phyloP scores from a whole-genome alignment of 352 stramenopile species.

The Pythium chondricola region DNA sequence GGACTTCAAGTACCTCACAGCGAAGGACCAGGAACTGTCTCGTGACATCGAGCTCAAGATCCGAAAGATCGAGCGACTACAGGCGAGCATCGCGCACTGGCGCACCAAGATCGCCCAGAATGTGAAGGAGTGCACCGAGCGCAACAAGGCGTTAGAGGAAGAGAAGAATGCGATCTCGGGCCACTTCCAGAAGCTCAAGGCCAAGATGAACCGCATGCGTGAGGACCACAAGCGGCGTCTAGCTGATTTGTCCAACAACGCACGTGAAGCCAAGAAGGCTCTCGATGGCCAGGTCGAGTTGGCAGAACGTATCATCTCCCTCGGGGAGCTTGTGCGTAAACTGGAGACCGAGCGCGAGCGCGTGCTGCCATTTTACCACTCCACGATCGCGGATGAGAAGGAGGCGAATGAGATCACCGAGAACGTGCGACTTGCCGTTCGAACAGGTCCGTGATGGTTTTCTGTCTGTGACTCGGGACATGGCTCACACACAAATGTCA shows the following conservation, averaged over 20 bases:
- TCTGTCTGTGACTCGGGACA: neutral
- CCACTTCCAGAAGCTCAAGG: slow-evolving; percentile 87
- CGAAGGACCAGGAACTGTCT: slow-evolving; percentile 89
- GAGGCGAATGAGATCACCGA: slow-evolving; percentile 59
- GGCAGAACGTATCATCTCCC: slow-evolving; percentile 81
- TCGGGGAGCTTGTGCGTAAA: slow-evolving; percentile 88
- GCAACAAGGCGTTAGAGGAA: slow-evolving; percentile 85
- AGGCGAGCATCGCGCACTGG: slow-evolving; percentile 86
- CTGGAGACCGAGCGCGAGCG: slow-evolving; percentile 90
- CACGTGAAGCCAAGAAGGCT: slow-evolving; percentile 64
- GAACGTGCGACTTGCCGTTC: slow-evolving; percentile 44
- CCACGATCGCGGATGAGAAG: slow-evolving; percentile 49
- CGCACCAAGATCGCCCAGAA: slow-evolving; percentile 91
- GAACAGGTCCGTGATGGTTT: slow-evolving; percentile 18
- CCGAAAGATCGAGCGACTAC: slow-evolving; percentile 89
- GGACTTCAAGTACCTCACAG: slow-evolving; percentile 93
- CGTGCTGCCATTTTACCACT: slow-evolving; percentile 83
- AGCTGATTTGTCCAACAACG: slow-evolving; percentile 73
- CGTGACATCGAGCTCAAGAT: slow-evolving; percentile 93
- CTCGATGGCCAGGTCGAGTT: slow-evolving; percentile 66
- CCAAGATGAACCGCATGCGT: slow-evolving; percentile 86
- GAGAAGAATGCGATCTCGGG: slow-evolving; percentile 83
- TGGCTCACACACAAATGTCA: slow-evolving; percentile 4
- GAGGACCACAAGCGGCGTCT: slow-evolving; percentile 78
- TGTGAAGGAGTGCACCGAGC: slow-evolving; percentile 82